Base-by-base conservation (phyloP, 1,284 basidiomycete species). In the Tremellales sp. region DNA sequence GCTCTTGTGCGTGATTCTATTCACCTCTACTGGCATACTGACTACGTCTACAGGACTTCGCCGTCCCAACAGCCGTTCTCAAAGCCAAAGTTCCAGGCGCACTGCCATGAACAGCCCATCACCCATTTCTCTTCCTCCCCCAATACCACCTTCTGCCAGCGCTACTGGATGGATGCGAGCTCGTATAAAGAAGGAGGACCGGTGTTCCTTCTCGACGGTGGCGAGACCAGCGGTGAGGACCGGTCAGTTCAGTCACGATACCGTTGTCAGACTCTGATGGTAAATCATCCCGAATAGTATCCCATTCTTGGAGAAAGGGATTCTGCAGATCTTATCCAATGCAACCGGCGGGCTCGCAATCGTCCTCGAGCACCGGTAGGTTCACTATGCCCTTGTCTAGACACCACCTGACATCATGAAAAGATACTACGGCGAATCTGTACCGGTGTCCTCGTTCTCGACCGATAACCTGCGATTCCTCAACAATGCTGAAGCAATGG, bases 121-220 rank as follows among this genome's bases (percentile, higher is more conserved):
- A 88, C 93, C 66, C 92, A 97, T 64, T 68, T 69, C 45, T 63
- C 66, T 46, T 25, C 54, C 4, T 22, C 37, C 14, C 51, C 63
- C 45, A 66, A 72, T 37, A 66, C 66, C n/a, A 76, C 74, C 1
- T 77, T 78, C 59, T 71, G 74, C 43, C 75, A 76, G 49, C 58
- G 74, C 22, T 97, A 91, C 73, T 97, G 92, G 90, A 77, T 92
- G 39, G 91, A 85, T 64, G 80, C 80, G n/a, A 79, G 85, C 27
- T 82, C 88, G 68, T 97, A 94, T 71, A 77, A 79, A 50, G 73
- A 78, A 2, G 81, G 82, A 38, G 84, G 82, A 4, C 89, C 89
- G 0, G 83, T 93, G 22, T 82, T 87, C 61, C 78, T 89, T 9
- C 72, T 92, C 40, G 86, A 92, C 66, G 85, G 86, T 18, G 89